A percentile compares a stretch with the other conserved stretches of the same genome.
phyloP scores from a whole-genome alignment of 345 rosid species.

The Bruguiera sexangula region DNA sequence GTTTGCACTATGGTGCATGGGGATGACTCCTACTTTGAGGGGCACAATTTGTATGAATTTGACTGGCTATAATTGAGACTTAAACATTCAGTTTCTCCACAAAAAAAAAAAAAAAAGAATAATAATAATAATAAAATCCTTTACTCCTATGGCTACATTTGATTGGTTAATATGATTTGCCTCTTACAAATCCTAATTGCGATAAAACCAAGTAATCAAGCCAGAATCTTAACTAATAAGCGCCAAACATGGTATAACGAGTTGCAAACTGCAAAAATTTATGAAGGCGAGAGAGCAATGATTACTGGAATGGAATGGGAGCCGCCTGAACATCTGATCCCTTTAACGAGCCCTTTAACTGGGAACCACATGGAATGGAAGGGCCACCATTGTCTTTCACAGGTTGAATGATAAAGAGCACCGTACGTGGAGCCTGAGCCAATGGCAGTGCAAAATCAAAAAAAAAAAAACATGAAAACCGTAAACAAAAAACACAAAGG shows the following conservation, averaged over 20 bases:
- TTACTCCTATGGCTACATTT: no score
- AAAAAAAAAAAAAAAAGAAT: no score
- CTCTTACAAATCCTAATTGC: no score
- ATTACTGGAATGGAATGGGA: constrained; percentile 29
- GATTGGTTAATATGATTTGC: no score
- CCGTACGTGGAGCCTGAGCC: constrained; percentile 70
- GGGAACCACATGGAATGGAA: constrained; percentile 20
- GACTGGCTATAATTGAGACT: no score
- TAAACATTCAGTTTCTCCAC: no score
- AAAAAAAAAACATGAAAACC: background rate
- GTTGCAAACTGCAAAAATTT: background rate
- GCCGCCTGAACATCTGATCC: constrained; percentile 11
- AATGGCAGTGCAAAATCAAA: constrained; percentile 6
- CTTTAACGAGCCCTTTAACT: background rate
- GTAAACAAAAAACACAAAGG: background rate
- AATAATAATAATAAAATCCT: no score
- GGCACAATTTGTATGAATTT: no score
- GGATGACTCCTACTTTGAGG: no score
- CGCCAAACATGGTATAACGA: background rate
- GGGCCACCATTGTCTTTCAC: constrained; percentile 39
- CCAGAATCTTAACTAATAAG: background rate
- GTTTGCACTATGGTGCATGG: no score
- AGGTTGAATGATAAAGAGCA: constrained; percentile 56
- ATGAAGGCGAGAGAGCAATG: constrained; percentile 13
- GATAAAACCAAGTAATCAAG: background rate